These are phyloP conservation scores for Saccharomycopsis sp. DNA, from an alignment of 805 yeast genomes.

Conservation along the genomic window DNA sequence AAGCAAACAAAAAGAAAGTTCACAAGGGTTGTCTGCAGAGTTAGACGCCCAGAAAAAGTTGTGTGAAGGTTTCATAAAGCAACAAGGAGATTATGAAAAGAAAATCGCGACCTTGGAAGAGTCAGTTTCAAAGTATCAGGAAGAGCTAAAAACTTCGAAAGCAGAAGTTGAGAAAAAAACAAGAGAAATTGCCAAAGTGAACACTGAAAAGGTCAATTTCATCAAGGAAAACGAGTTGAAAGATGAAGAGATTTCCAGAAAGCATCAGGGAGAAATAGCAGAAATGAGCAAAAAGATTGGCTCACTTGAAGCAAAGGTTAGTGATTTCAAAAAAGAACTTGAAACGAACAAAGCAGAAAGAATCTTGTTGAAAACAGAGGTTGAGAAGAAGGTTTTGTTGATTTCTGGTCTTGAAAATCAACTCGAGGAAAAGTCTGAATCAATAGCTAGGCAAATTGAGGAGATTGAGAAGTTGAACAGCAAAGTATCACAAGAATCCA, in stretches of 20 bases:
- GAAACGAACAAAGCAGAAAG: too few relatives aligned
- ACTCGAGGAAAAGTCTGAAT: too few relatives aligned
- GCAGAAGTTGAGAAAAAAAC: not conserved
- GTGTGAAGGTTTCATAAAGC: too few relatives aligned
- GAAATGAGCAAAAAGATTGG: not conserved
- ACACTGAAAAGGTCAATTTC: not conserved
- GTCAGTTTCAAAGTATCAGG: not conserved
- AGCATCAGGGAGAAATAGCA: not conserved
- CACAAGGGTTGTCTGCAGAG: not conserved
- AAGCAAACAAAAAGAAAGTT: not conserved
- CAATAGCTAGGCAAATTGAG: too few relatives aligned
- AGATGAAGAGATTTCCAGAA: not conserved
- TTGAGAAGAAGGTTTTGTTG: too few relatives aligned
- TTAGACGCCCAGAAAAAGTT: too few relatives aligned
- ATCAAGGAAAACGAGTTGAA: not conserved
- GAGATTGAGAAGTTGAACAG: too few relatives aligned
- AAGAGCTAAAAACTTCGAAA: not conserved
- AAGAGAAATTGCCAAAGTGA: conserved; percentile 1
- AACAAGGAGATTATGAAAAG: too few relatives aligned
- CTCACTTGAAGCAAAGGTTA: not conserved
- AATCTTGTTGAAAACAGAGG: too few relatives aligned
- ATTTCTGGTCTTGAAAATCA: too few relatives aligned
- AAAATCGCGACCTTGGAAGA: not conserved
- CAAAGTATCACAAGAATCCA: too few relatives aligned
- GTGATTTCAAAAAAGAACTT: too few relatives aligned